Evolutionary conservation across 768 basidiomycete species (phyloP).

Genomic region (Podaxis mareebaensis): DNA sequence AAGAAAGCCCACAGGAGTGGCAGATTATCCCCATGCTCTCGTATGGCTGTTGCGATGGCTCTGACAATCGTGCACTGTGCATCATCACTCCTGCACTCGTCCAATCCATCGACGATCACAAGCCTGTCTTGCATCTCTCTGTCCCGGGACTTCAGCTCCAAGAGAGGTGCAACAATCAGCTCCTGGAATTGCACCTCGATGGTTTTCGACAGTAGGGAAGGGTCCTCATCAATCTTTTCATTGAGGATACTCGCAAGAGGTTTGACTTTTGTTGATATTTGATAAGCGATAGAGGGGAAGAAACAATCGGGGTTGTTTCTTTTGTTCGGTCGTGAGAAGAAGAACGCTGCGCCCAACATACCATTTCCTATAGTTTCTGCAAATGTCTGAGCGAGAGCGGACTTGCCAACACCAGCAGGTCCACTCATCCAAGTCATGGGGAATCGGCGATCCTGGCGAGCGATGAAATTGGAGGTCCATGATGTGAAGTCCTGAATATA

Average conservation of each 20-base stretch:
- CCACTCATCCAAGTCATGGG: slow-evolving; percentile 6
- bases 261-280: neutral
- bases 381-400: slow-evolving; percentile 3
- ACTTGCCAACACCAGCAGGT: slow-evolving; percentile 10
- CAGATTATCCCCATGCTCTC: neutral
- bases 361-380: neutral
- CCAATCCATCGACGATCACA: slow-evolving; percentile 2
- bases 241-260: neutral
- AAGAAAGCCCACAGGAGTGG: slow-evolving; percentile 6
- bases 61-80: neutral
- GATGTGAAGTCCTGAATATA: neutral
- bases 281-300: slow-evolving; percentile 5
- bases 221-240: neutral
- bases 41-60: neutral
- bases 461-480: neutral
- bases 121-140: neutral
- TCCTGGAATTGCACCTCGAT: slow-evolving; percentile 10
- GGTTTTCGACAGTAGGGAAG: neutral
- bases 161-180: slow-evolving; percentile 6
- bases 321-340: neutral
- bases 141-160: neutral
- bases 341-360: slow-evolving; percentile 13
- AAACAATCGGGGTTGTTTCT: neutral
- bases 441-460: neutral
- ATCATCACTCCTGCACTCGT: neutral